Evolutionary conservation across 75 land plant genomes (phyloP).

Genomic region (Cryptomeria japonica): DNA sequence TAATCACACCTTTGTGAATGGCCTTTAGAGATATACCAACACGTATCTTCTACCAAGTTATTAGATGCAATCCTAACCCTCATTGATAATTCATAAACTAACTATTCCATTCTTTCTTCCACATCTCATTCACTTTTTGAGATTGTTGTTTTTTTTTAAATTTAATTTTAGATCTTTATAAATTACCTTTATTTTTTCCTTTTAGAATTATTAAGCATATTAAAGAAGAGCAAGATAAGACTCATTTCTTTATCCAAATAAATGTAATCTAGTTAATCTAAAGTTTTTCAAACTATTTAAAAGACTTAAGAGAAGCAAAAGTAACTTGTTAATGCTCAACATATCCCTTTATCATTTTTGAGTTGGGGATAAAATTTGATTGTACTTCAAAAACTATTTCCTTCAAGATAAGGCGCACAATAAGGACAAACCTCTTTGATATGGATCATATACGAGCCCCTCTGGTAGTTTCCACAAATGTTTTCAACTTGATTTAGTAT

Average conservation of each 20-base stretch:
- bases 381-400: background rate
- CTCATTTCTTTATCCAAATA: background rate
- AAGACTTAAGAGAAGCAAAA: background rate
- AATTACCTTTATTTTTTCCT: background rate
- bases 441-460: background rate
- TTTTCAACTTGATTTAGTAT: too few relatives aligned
- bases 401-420: background rate
- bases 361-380: background rate
- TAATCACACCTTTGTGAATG: background rate
- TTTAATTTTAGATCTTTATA: background rate
- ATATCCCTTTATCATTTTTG: background rate
- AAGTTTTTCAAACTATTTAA: background rate
- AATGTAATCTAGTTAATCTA: background rate
- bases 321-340: background rate
- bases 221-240: background rate
- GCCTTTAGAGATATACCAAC: background rate
- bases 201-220: background rate
- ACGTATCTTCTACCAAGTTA: background rate
- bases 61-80: background rate
- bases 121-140: background rate
- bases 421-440: background rate
- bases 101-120: background rate
- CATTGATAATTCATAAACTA: background rate
- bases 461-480: too few relatives aligned
- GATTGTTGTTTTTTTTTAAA: background rate